Evolutionary conservation across 805 yeast genomes (phyloP), one percentile per base, ranked within the genome.

Genomic region (Jamesozyma piceae): DNA sequence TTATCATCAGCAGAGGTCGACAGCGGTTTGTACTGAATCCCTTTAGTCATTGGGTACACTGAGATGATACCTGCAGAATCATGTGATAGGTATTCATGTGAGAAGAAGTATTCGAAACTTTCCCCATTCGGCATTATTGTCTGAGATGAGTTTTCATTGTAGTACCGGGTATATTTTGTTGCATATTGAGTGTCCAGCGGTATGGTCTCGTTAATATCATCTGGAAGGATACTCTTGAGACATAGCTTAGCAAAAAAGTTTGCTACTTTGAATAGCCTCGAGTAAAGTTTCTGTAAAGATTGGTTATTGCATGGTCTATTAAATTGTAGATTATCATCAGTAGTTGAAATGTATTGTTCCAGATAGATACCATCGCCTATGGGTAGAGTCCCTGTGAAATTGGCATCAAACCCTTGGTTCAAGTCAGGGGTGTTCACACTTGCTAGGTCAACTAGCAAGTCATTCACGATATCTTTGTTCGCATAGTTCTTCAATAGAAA

Each of bases 401-500:
- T 52, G 10, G 55, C 51, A 43, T 57, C 63, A 27, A 60, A 53
- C 13, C 54, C 56, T 30, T 51, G 50, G 3, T 38, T 27, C 2
- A 35, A 19, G 22, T 35, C 36, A 11, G 42, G 39, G 4, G 22
- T 8, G 6, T 21, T 17, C 14, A 44, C 53, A 2, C 11, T 9
- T 22, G 17, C 30, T 18, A 57, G 35, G 3, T 29, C 32, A 2
- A 38, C 39, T 11, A 48, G 3, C 36, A 58, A 41, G 2, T 34
- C 45, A 37, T 49, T 52, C 17, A 60, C 29, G 2, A 41, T 41
- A 3, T 42, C 47, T 37, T 48, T 46, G 37, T 58, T 53, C 6
- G 65, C 64, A 41, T 54, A 60, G 44, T 61, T 60, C 37, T 55
- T 51, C 48, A 61, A 42, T 17, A 60, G 41, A 37, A 61, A 57